Base-by-base conservation (phyloP, 208 protist species). In the Trypanosoma scelopori region DNA sequence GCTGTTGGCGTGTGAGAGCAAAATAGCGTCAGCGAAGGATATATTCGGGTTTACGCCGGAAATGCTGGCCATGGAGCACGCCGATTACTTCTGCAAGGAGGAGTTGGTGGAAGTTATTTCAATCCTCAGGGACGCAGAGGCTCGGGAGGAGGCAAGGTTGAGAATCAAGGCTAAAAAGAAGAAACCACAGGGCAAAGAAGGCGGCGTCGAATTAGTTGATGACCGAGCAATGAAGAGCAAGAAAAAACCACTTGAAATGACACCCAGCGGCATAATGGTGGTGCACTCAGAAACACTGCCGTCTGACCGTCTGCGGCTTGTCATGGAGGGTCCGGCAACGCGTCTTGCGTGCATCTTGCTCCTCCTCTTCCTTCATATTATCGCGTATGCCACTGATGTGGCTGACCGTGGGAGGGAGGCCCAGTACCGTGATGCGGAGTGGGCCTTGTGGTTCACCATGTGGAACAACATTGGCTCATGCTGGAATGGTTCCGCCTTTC, bases 401-500 rank as follows among this genome's bases (percentile, higher is more conserved):
- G 58, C 74, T n/a, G 55, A 70, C 43, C 55, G 43, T 20, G 41
- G 52, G n/a, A 22, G 16, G n/a, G 66, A 53, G 1, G 45, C 39
- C 5, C 56, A 23, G 43, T 70, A 60, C 39, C 55, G 60, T 22
- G 50, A 71, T 20, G 55, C 69, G 6, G 30, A 63, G 42, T 76
- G 56, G 25, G 67, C 61, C 4, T 64, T 81, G 39, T 78, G 65
- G 67, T 69, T 65, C 32, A 77, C 58, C 11, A 48, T 66, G 25
- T 53, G 68, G 20, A 78, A 78, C 48, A 46, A 70, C n/a, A 59
- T 71, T 35, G 47, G n/a, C 7, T 52, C 60, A 42, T 55, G 37
- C 39, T 85, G 79, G 79, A 53, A 18, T 15, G 58, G 66, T 6
- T 66, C 67, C 16, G 28, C 80, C 55, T 82, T 85, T 71, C 82